A percentile compares a stretch with the other conserved stretches of the same genome.
Conservation (phyloP, 2,329 filamentous ascomycete species). For the Botrytis fabae region DNA sequence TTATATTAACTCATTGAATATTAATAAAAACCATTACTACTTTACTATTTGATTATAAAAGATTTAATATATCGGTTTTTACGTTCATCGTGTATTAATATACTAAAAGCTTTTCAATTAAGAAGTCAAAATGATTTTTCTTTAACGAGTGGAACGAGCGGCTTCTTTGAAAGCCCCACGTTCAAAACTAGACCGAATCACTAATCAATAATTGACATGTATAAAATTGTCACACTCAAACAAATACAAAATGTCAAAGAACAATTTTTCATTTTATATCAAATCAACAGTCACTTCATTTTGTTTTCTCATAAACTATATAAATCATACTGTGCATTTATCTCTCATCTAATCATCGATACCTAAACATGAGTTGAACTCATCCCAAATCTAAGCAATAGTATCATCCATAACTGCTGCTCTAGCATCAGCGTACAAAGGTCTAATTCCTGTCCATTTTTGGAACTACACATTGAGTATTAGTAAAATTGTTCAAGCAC, state of each 20-base stretch:
- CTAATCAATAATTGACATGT: not conserved
- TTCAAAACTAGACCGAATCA: not conserved
- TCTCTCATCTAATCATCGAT: not conserved
- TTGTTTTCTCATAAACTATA: too few relatives aligned
- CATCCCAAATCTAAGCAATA: not conserved
- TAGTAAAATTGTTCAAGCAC: slow-evolving; percentile 29
- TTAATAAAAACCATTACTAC: too few relatives aligned
- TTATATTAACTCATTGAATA: too few relatives aligned
- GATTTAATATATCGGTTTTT: too few relatives aligned
- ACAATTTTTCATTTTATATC: not conserved
- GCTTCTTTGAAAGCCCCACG: too few relatives aligned
- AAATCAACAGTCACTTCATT: not conserved
- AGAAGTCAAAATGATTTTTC: too few relatives aligned
- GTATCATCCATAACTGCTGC: slow-evolving; percentile 51
- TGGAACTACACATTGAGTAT: slow-evolving; percentile 57
- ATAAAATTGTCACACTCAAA: not conserved
- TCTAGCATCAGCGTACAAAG: slow-evolving; percentile 69
- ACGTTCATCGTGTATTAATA: too few relatives aligned
- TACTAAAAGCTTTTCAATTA: too few relatives aligned
- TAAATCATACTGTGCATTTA: not conserved
- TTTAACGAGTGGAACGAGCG: too few relatives aligned
- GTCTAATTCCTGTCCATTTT: slow-evolving; percentile 80
- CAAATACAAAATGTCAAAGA: not conserved
- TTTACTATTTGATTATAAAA: too few relatives aligned
- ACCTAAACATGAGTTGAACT: not conserved